Evolutionary conservation across 805 yeast genomes (phyloP).

Genomic region (Debaryomyces maramus): DNA sequence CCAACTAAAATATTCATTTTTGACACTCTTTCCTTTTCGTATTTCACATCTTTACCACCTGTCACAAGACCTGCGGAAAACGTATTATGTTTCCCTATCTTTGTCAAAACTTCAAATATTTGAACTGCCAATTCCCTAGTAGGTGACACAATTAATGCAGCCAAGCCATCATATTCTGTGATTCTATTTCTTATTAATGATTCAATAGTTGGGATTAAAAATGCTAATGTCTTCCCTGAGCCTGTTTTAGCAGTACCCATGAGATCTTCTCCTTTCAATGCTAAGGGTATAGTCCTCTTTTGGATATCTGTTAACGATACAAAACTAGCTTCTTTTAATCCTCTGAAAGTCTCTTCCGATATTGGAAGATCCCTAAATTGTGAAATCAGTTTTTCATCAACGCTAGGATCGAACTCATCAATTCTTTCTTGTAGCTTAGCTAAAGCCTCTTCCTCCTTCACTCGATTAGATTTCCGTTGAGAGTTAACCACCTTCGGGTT

Average conservation of each 20-base stretch:
- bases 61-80: slow-evolving; percentile 90
- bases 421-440: slow-evolving; percentile 50
- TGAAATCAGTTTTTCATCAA: slow-evolving; percentile 24
- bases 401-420: slow-evolving; percentile 51
- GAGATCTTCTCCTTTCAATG: slow-evolving; percentile 75
- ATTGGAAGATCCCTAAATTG: slow-evolving; percentile 81
- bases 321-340: slow-evolving; percentile 77
- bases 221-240: slow-evolving; percentile 88
- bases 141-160: slow-evolving; percentile 87
- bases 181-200: slow-evolving; percentile 67
- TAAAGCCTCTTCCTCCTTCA: slow-evolving; percentile 35
- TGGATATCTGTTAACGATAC: slow-evolving; percentile 85
- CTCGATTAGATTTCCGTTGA: slow-evolving; percentile 16
- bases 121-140: slow-evolving; percentile 91
- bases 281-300: slow-evolving; percentile 68
- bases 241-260: slow-evolving; percentile 90
- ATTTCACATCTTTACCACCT: slow-evolving; percentile 87
- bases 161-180: slow-evolving; percentile 84
- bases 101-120: slow-evolving; percentile 82
- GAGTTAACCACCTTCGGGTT: slow-evolving; percentile 9
- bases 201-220: slow-evolving; percentile 77
- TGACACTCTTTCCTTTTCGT: slow-evolving; percentile 76
- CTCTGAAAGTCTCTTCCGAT: slow-evolving; percentile 60
- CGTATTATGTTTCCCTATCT: slow-evolving; percentile 70
- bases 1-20: slow-evolving; percentile 82